Conservation (phyloP, 495 filamentous ascomycete species). For the Hyaloscypha bicolor region DNA sequence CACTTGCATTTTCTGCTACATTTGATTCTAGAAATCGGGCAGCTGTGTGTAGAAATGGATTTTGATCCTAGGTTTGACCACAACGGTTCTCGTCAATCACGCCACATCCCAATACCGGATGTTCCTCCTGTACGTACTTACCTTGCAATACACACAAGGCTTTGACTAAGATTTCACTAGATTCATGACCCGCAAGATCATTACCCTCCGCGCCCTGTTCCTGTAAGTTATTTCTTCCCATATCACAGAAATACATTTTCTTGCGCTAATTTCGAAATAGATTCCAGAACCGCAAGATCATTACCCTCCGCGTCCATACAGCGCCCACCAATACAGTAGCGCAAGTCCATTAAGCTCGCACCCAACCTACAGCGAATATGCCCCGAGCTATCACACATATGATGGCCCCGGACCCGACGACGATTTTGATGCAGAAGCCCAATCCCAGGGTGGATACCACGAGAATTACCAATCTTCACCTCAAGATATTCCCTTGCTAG, state of each 20-base stretch:
- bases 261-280: background rate
- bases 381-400: background rate
- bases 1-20: background rate
- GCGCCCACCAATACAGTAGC: background rate
- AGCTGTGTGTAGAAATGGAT: background rate
- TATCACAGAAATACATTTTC: no score
- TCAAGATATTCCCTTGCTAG: conserved; percentile 53
- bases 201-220: background rate
- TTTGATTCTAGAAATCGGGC: background rate
- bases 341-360: background rate
- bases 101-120: background rate
- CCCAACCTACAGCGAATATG: background rate
- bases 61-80: background rate
- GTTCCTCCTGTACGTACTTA: background rate
- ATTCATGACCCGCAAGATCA: background rate
- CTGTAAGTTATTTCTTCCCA: background rate
- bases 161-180: background rate
- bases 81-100: background rate
- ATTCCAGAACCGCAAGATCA: background rate
- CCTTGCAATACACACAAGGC: no score
- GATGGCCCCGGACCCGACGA: conserved; percentile 62
- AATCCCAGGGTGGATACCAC: conserved; percentile 79
- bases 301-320: background rate
- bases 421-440: conserved; percentile 67
- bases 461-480: conserved; percentile 62